Base-by-base conservation (phyloP, 1,284 basidiomycete genomes). In the Cryptococcus sp. region DNA sequence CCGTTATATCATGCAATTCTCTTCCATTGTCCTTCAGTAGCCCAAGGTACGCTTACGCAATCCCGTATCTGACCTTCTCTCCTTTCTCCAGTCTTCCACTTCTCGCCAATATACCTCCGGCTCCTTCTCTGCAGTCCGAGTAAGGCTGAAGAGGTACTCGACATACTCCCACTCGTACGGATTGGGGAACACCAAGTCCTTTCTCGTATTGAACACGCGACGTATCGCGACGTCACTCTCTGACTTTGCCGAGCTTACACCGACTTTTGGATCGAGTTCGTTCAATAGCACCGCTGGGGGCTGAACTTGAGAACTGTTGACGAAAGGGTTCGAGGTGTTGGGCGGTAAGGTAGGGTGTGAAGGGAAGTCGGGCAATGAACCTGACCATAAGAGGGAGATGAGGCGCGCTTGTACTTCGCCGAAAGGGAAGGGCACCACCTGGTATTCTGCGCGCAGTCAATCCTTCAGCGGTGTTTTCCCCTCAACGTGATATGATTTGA, bases 391-490 rank as follows among this genome's bases (percentile, higher is more conserved):
- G 25, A 69, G 64, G 25, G 69, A 66, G 13, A 61, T 70, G 37
- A 79, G 69, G 40, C 77, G 75, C 0, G 75, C 68, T 63, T 79
- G 76, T 1, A 73, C 67, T 61, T 81, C 78, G n/a, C 76, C 74
- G 6, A 81, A 67, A 0, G 79, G 78, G 65, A 81, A 80, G 8
- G 79, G 78, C 19, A 79, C 74, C 41, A 78, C 70, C 64, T 75
- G 71, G 56, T 77, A 76, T 57, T 71, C 76, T 76, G 61, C 44
- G 23, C 26, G 37, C 4, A 22, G 37, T 19, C 29, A 34, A 4
- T 34, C 29, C 3, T 10, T 34, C 29, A 4, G 13, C 29, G 8
- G 3, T 34, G n/a, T n/a, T n/a, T n/a, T n/a, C n/a, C n/a, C n/a
- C n/a, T 10, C 29, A 13, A 10, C 29, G 13, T 2, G 2, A 13